Percentiles rank a stretch among this genome's conserved stretches.
phyloP scores from a whole-genome alignment of 495 filamentous ascomycete genomes.

The Staphylotrichum longicolle region DNA sequence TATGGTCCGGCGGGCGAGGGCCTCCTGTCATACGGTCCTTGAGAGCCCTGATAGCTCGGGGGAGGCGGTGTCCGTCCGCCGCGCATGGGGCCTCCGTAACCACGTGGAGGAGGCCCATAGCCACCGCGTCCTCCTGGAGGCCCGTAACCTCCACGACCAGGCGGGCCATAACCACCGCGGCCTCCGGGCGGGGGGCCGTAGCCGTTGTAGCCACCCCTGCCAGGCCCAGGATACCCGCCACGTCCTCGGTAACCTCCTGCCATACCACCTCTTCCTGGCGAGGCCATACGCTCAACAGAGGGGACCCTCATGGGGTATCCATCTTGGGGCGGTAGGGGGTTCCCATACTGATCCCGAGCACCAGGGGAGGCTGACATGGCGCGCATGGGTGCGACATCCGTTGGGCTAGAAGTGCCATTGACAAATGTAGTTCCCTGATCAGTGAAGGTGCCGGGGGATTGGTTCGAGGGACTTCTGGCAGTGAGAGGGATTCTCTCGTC shows the following conservation, averaged over 20 bases:
- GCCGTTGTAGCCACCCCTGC: constrained; percentile 39
- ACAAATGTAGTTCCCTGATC: constrained; percentile 34
- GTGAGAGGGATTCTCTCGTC: constrained; percentile 88
- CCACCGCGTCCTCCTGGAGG: constrained; percentile 40
- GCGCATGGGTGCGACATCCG: constrained; percentile 30
- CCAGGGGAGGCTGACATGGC: constrained; percentile 38
- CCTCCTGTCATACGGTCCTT: constrained; percentile 46
- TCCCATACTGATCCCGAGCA: constrained; percentile 66
- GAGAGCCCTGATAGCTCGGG: constrained; percentile 45
- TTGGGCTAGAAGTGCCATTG: constrained; percentile 35
- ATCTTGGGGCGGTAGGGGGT: constrained; percentile 53
- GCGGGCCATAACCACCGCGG: constrained; percentile 42
- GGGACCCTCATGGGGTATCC: constrained; percentile 56
- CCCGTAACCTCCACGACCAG: constrained; percentile 47
- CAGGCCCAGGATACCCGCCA: constrained; percentile 47
- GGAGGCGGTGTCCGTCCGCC: constrained; percentile 56
- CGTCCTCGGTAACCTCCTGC: constrained; percentile 54
- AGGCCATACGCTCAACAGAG: constrained; percentile 60
- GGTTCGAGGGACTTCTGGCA: constrained; percentile 54
- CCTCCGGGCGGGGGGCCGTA: constrained; percentile 39
- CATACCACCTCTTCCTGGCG: constrained; percentile 49
- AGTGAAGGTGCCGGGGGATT: constrained; percentile 42
- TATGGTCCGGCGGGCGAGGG: constrained; percentile 49
- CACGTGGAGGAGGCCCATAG: constrained; percentile 55
- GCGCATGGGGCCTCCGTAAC: constrained; percentile 52